Conservation (phyloP, 2,329 filamentous ascomycete species). For the Scortechinia acanthostroma region DNA sequence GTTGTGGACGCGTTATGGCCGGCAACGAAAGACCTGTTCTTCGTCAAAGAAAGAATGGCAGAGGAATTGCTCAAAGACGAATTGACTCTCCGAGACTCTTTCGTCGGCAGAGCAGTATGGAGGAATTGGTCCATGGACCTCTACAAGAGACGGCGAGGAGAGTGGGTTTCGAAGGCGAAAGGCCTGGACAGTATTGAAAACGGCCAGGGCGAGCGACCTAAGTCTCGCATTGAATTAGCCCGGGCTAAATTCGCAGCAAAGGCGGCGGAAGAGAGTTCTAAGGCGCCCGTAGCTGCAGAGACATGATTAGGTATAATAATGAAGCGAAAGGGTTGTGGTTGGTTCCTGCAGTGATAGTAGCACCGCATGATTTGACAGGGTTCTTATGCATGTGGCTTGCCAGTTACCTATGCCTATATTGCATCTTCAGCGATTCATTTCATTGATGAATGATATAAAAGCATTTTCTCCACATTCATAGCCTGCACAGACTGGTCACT, state of each 20-base stretch:
- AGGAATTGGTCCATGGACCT: constrained; percentile 2
- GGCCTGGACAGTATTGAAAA: neutral
- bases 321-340: too few species aligned
- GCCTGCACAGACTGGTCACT: too few species aligned
- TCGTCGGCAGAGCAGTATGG: neutral
- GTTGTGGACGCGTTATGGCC: neutral
- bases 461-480: too few species aligned
- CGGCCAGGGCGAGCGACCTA: neutral
- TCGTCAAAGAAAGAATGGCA: neutral
- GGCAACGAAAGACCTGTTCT: neutral
- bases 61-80: neutral
- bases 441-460: too few species aligned
- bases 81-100: neutral
- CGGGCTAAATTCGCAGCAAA: neutral
- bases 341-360: too few species aligned
- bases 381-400: too few species aligned
- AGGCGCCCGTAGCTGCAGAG: too few species aligned
- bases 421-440: too few species aligned
- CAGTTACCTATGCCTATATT: too few species aligned
- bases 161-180: neutral
- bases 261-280: neutral
- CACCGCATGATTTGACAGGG: too few species aligned
- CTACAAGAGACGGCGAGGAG: neutral
- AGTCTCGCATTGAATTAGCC: neutral
- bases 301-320: too few species aligned